phyloP scores from a whole-genome alignment of 1,139 yeast genomes.

The Blastobotrys capitulatus region DNA sequence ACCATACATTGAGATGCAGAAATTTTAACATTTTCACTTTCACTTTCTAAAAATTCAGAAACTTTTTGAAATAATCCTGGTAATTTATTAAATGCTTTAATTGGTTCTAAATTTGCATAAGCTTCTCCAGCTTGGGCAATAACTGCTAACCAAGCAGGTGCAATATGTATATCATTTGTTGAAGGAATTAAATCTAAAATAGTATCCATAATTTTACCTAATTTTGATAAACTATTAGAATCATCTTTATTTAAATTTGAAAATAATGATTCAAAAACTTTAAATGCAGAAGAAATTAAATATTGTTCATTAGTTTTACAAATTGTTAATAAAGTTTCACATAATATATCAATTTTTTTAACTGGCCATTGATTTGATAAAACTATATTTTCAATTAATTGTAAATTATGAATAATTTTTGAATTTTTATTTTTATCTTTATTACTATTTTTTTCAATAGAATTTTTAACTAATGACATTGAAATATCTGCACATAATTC shows the following conservation, averaged over 20 bases:
- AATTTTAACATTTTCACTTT: conserved; percentile 56
- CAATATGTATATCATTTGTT: conserved; percentile 72
- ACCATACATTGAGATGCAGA: conserved; percentile 86
- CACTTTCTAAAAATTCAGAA: conserved; percentile 59
- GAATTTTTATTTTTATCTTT: conserved; percentile 21
- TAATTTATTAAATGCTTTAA: conserved; percentile 50
- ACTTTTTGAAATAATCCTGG: conserved; percentile 55
- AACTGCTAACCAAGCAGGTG: conserved; percentile 94
- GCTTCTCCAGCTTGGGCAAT: conserved; percentile 80
- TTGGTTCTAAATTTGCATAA: conserved; percentile 56
- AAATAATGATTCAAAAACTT: conserved; percentile 81
- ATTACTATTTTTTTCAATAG: conserved; percentile 38
- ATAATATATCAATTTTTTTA: conserved; percentile 59
- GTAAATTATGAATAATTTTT: conserved; percentile 68
- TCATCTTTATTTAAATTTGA: conserved; percentile 63
- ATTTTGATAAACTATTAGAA: conserved; percentile 42
- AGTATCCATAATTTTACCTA: conserved; percentile 58
- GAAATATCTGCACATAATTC: conserved; percentile 64
- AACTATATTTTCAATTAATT: conserved; percentile 63
- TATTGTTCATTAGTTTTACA: conserved; percentile 82
- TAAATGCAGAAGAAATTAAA: conserved; percentile 73
- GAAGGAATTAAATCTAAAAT: conserved; percentile 80
- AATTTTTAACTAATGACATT: conserved; percentile 45
- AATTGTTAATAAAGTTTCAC: conserved; percentile 69
- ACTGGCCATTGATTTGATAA: conserved; percentile 80